Evolutionary conservation across 352 stramenopile genomes (phyloP), one percentile per base, ranked within the genome.

Genomic region (Phytophthora idaei): DNA sequence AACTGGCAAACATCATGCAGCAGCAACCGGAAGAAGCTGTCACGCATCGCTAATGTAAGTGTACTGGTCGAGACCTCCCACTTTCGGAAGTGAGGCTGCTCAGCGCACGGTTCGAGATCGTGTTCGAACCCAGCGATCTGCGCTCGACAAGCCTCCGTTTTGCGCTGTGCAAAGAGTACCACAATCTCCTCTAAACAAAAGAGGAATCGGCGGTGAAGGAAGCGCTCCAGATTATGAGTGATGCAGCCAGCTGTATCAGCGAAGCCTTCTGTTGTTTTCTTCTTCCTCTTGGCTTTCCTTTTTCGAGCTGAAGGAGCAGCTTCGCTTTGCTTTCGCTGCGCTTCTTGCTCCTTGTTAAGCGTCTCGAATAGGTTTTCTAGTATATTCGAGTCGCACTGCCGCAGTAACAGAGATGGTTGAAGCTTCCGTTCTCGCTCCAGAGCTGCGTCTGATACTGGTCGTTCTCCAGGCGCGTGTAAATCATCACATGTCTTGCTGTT

Each of bases 161-260:
- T 77, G 25, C 78, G 80, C 67, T 90, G 83, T 0, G 86, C 86
- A 66, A 94, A 94, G 5, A 90, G 71, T 3, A 94, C 61, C 10
- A 94, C 66, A 28, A 94, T 76, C 42, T 90, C 83, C 60, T 92
- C 86, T 0, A 94, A 70, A 51, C 86, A 93, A 34, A 87, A 93
- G 11, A 94, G 74, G 61, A 94, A 94, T 3, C 86, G 79, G 2
- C 86, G 86, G 39, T 94, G 86, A 46, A 73, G 55, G 56, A 94
- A 93, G 10, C 86, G 80, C 47, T 77, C 53, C 17, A 94, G 62
- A 57, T 77, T 90, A 3, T 34, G 55, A 15, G 72, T 76, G 14
- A 79, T 53, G 17, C 58, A 64, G 1, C 63, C 72, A 45, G 62
- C 68, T 1, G 56, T 71, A 2, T 21, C 55, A 15, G 57, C 61